Percentiles rank a stretch among this genome's conserved stretches.
Conservation (phyloP, 1,284 basidiomycete genomes). For the Trichosporon sp. region DNA sequence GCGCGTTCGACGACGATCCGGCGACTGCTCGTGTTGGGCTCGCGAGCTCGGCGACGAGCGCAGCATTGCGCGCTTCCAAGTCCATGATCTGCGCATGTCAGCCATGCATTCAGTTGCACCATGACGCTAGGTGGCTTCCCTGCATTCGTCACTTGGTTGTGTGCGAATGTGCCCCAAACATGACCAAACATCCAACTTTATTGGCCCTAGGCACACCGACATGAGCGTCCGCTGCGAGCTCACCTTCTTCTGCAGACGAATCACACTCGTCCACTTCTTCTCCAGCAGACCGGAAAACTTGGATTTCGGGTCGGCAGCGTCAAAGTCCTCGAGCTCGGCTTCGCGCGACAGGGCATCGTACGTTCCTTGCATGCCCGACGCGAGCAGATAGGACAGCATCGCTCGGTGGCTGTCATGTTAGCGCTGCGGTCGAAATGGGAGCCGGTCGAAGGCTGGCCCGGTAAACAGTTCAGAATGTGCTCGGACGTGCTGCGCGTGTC, state of each 20-base stretch:
- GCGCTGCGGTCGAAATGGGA: not conserved
- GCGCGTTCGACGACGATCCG: constrained; percentile 64
- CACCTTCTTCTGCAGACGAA: constrained; percentile 89
- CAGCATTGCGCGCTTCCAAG: constrained; percentile 74
- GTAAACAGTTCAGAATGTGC: not conserved
- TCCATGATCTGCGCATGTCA: constrained; percentile 72
- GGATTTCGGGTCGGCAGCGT: constrained; percentile 73
- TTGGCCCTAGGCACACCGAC: not conserved
- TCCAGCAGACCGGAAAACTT: constrained; percentile 81
- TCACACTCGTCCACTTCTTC: constrained; percentile 95
- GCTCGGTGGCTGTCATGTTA: constrained; percentile 69
- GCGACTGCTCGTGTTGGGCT: constrained; percentile 54
- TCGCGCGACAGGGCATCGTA: constrained; percentile 69
- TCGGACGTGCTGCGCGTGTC: not conserved
- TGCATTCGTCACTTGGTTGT: constrained; percentile 15
- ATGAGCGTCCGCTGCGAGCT: constrained; percentile 30
- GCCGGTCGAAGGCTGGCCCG: not conserved
- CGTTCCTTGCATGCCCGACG: constrained; percentile 66
- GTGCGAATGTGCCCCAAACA: not conserved
- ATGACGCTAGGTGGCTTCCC: not conserved
- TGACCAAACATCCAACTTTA: constrained; percentile 17
- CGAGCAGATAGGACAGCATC: constrained; percentile 78
- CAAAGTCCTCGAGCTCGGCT: constrained; percentile 64
- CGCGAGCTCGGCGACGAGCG: constrained; percentile 73
- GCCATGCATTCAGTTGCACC: not conserved